Evolutionary conservation across 2,329 filamentous ascomycete species (phyloP).

Genomic region (Botrytis paeoniae): DNA sequence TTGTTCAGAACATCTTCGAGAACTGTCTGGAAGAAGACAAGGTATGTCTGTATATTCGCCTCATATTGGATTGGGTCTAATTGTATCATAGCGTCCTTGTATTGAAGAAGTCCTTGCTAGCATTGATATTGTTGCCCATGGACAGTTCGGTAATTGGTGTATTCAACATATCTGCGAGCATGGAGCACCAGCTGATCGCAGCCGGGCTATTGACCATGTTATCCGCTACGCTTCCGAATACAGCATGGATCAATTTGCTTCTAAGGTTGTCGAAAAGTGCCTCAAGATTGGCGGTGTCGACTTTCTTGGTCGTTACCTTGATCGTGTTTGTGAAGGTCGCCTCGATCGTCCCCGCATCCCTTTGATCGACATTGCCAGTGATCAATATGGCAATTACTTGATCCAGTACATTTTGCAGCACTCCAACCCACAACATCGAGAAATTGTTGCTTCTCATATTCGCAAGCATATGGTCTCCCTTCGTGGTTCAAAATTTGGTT

Average conservation of each 20-base stretch:
- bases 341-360: slow-evolving; percentile 91
- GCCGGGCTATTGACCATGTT: slow-evolving; percentile 91
- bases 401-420: slow-evolving; percentile 96
- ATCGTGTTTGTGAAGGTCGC: slow-evolving; percentile 89
- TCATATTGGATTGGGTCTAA: slow-evolving; percentile 24
- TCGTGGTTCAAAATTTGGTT: slow-evolving; percentile 96
- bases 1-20: slow-evolving; percentile 99
- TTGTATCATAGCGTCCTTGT: slow-evolving; percentile 72
- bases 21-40: slow-evolving; percentile 99
- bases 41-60: slow-evolving; percentile 49
- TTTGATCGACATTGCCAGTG: slow-evolving; percentile 95
- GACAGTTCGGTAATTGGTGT: slow-evolving; percentile 99
- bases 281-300: slow-evolving; percentile 92
- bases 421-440: slow-evolving; percentile 80
- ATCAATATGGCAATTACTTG: slow-evolving; percentile 98
- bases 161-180: slow-evolving; percentile 99
- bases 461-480: slow-evolving; percentile 99
- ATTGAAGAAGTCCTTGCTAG: slow-evolving; percentile 94
- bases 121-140: slow-evolving; percentile 94
- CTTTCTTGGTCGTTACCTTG: slow-evolving; percentile 88
- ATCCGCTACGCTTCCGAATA: slow-evolving; percentile 92
- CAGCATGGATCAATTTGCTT: slow-evolving; percentile 98
- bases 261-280: slow-evolving; percentile 98
- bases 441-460: slow-evolving; percentile 89
- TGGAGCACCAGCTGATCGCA: slow-evolving; percentile 84